A percentile compares a stretch with the other conserved stretches of the same genome.
These are phyloP conservation scores for Mycena rosella DNA, from an alignment of 768 basidiomycete genomes.

Conservation along the genomic window DNA sequence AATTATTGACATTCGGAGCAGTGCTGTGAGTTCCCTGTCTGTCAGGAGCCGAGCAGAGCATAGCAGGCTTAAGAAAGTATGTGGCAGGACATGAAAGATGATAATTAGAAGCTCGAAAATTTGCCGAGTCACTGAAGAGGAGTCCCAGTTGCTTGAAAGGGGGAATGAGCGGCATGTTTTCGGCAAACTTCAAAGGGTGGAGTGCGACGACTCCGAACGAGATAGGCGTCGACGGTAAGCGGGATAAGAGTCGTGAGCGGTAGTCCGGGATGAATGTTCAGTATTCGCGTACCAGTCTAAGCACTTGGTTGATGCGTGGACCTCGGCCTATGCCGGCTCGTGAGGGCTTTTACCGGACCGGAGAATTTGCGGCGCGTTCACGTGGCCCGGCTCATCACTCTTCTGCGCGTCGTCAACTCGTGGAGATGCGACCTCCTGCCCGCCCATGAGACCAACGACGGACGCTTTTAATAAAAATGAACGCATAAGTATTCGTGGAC, in stretches of 20 bases:
- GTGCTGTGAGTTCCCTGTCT: not conserved
- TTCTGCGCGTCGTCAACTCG: not conserved
- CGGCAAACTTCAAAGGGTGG: too few relatives aligned
- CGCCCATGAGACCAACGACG: not conserved
- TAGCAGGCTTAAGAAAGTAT: not conserved
- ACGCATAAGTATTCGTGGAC: not conserved
- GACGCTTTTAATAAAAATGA: not conserved
- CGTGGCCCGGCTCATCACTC: not conserved
- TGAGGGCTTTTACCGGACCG: too few relatives aligned
- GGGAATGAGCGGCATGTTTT: not conserved
- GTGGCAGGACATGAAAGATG: too few relatives aligned
- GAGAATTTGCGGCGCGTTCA: too few relatives aligned
- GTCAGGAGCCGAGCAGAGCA: not conserved
- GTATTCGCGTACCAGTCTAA: too few relatives aligned
- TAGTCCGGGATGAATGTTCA: too few relatives aligned
- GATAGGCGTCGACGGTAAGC: too few relatives aligned
- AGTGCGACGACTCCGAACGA: too few relatives aligned
- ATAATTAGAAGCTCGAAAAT: not conserved
- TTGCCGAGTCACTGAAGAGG: too few relatives aligned
- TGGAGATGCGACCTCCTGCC: not conserved
- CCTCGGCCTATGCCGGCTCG: too few relatives aligned
- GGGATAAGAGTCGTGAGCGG: too few relatives aligned
- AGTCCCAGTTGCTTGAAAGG: not conserved
- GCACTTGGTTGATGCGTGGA: too few relatives aligned
- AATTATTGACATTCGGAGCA: conserved; percentile 3